Conservation (phyloP, 192 early-diverging fungal genomes). For the Endogone sp. region DNA sequence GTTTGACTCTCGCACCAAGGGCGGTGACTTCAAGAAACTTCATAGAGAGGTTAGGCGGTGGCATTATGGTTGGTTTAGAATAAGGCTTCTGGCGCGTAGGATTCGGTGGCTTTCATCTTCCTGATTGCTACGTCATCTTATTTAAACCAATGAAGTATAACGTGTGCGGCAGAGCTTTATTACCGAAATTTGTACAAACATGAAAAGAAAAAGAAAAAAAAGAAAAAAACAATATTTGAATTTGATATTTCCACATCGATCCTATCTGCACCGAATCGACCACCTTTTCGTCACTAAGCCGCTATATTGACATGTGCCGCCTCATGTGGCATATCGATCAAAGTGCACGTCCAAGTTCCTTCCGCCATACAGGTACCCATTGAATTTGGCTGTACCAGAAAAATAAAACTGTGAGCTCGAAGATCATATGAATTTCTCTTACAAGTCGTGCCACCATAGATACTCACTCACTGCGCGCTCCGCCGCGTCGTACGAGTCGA, state of each 20-base stretch:
- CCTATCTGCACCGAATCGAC: too few species aligned
- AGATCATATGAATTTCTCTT: background rate
- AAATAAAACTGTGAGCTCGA: background rate
- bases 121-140: too few species aligned
- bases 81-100: too few species aligned
- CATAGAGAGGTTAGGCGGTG: background rate
- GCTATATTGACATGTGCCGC: background rate
- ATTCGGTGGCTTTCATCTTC: too few species aligned
- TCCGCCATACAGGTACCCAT: constrained; percentile 46
- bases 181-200: background rate
- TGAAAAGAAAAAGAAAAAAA: background rate
- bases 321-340: constrained; percentile 12
- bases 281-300: background rate
- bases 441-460: background rate
- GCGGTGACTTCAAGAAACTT: background rate
- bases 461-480: constrained; percentile 50
- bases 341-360: constrained; percentile 40
- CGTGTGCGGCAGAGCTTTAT: too few species aligned
- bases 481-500: constrained; percentile 39
- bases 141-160: too few species aligned
- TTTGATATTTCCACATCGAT: too few species aligned
- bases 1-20: background rate
- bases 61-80: background rate
- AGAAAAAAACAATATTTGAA: background rate
- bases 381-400: constrained; percentile 33